Evolutionary conservation across 176 grass and related monocot species (phyloP).

Genomic region (Cymbopogon citratus): DNA sequence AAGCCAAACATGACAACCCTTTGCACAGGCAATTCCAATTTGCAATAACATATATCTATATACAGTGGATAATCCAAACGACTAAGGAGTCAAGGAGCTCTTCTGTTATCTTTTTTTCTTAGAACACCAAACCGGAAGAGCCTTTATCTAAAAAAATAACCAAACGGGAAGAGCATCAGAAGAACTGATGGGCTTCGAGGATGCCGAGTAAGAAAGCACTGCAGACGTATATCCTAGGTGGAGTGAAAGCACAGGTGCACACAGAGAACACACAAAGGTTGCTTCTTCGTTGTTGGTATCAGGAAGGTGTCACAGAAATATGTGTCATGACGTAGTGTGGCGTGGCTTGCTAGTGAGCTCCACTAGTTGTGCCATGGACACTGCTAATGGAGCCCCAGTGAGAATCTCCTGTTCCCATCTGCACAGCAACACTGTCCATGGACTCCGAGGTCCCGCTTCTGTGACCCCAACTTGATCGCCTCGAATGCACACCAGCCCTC

Average conservation of each 20-base stretch:
- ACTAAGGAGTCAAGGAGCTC: background rate
- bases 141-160: too few relatives aligned
- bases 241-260: background rate
- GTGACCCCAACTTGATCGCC: slow-evolving; percentile 68
- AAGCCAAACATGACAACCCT: slow-evolving; percentile 19
- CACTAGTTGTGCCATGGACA: slow-evolving; percentile 40
- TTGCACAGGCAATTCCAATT: slow-evolving; percentile 18
- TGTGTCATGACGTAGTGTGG: background rate
- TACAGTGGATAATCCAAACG: slow-evolving; percentile 28
- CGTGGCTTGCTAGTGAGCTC: slow-evolving; percentile 22
- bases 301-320: background rate
- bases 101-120: slow-evolving; percentile 33
- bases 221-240: background rate
- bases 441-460: slow-evolving; percentile 53
- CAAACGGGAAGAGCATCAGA: slow-evolving; percentile 7
- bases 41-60: slow-evolving; percentile 35
- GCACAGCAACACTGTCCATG: slow-evolving; percentile 38
- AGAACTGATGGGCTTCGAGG: slow-evolving; percentile 10
- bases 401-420: slow-evolving; percentile 37
- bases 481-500: slow-evolving; percentile 43
- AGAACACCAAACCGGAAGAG: slow-evolving; percentile 20
- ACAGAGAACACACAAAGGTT: background rate
- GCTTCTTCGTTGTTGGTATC: slow-evolving; percentile 13
- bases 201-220: slow-evolving; percentile 9
- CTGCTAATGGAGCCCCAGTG: slow-evolving; percentile 42